Conservation (phyloP, 768 basidiomycete genomes). For the Ramaria sp. region DNA sequence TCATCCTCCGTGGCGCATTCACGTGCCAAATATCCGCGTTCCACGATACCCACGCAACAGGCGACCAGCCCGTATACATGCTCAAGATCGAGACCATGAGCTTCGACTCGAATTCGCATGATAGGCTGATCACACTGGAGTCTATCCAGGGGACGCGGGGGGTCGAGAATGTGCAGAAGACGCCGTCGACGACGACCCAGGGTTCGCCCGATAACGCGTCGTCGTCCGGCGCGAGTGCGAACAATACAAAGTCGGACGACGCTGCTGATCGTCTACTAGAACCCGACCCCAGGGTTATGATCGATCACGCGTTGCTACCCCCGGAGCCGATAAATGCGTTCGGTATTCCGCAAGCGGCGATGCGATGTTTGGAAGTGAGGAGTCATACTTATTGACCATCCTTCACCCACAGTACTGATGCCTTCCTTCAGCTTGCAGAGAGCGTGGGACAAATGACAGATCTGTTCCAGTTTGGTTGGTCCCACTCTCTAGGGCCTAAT, state of each 20-base stretch:
- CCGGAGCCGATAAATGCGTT: constrained; percentile 81
- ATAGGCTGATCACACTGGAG: constrained; percentile 65
- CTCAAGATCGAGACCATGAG: constrained; percentile 65
- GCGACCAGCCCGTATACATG: constrained; percentile 12
- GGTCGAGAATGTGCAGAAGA: constrained; percentile 19
- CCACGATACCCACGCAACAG: constrained; percentile 13
- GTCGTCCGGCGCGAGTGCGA: background rate
- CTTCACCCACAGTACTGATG: background rate
- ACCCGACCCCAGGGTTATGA: constrained; percentile 19
- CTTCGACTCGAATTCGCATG: constrained; percentile 64
- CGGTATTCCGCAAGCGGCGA: constrained; percentile 81
- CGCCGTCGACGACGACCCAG: constrained; percentile 36
- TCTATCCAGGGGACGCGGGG: constrained; percentile 40
- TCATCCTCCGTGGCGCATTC: constrained; percentile 66
- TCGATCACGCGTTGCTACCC: constrained; percentile 58
- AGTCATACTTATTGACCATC: background rate
- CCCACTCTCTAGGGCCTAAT: constrained; percentile 46
- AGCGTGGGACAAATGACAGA: constrained; percentile 75
- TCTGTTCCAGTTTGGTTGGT: constrained; percentile 54
- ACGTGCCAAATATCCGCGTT: constrained; percentile 45
- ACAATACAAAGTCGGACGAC: constrained; percentile 3
- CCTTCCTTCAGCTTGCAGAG: constrained; percentile 51
- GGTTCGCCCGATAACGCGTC: constrained; percentile 7
- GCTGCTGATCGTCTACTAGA: background rate
- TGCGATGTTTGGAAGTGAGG: constrained; percentile 76